Evolutionary conservation across 441 rosid genomes (phyloP), one percentile per base, ranked within the genome.

Genomic region (Croton setiger): DNA sequence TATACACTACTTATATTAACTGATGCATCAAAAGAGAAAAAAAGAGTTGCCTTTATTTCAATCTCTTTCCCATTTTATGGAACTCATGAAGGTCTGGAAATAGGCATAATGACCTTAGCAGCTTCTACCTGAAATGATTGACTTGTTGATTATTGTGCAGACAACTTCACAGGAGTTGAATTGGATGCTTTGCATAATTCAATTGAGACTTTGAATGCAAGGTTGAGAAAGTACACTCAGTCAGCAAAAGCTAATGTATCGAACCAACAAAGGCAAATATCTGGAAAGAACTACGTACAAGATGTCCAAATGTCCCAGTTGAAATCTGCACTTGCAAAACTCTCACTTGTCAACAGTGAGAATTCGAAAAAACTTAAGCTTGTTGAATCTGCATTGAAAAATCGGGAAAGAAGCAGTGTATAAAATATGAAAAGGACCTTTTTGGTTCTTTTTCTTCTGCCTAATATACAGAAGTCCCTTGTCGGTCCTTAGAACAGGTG

Each of bases 261-360:
- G 11, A 83, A 71, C 68, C 85, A 73, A 66, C 70, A 23, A 57
- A 78, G 83, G 75, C 83, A 73, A 67, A 64, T 72, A 39, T 31
- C 67, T 9, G 70, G 78, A 64, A 82, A 72, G 70, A 82, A 71
- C 71, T 57, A 80, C 51, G 74, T 58, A 44, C 90, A 72, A 69
- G 93, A 91, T 74, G 68, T 75, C 63, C 92, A 86, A 70, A 79
- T 92, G 74, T 84, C 91, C 35, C 88, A 86, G 71, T 85, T 92
- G 72, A 89, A 83, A 78, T 87, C 92, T 33, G 79, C 89, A 43
- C 76, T 95, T 4, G 85, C 81, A 57, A 87, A 86, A 71, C 91
- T 96, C 68, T 86, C 94, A 45, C 75, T 96, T n/a, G 69, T 91
- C 79, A 96, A 96, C 64, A 76, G 77, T 3, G 94, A 93, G 71